Percentiles rank a stretch among this genome's conserved stretches.
Conservation (phyloP, 306 rosid genomes). For the Canavalia ensiformis region DNA sequence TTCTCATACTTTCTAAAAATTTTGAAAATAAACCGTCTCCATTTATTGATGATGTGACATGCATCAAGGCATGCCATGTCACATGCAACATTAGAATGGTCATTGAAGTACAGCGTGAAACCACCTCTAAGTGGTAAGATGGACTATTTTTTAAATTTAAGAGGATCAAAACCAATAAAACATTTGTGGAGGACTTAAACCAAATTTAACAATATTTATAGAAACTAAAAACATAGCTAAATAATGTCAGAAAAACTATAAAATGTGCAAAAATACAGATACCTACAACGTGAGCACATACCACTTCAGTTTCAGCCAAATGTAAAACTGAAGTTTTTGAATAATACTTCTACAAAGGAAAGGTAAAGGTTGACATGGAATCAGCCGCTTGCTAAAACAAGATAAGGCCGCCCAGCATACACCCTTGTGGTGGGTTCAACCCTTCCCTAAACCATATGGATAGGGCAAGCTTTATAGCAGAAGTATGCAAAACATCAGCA, state of each 20-base stretch:
- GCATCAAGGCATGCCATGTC: no score
- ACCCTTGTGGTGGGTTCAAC: conserved; percentile 5
- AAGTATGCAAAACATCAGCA: neutral
- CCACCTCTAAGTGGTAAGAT: no score
- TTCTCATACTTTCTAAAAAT: no score
- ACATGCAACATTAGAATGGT: no score
- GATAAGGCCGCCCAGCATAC: conserved; percentile 4
- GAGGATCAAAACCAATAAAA: no score
- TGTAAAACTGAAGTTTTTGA: neutral
- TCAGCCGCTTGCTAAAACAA: conserved; percentile 7
- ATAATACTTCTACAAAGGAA: neutral
- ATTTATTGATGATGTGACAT: no score
- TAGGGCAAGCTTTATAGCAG: neutral
- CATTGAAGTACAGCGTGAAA: no score
- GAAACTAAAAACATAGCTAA: no score
- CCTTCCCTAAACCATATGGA: neutral
- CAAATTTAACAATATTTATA: no score
- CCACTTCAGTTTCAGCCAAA: conserved; percentile 20
- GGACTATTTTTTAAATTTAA: no score
- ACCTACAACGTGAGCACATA: neutral
- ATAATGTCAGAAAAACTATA: neutral
- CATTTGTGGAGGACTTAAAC: no score
- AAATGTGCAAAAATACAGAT: neutral
- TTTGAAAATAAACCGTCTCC: no score
- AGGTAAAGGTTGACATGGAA: neutral